Evolutionary conservation across 106 monocot genomes (phyloP), one percentile per base, ranked within the genome.

Genomic region (Alisma plantagoaquatica): DNA sequence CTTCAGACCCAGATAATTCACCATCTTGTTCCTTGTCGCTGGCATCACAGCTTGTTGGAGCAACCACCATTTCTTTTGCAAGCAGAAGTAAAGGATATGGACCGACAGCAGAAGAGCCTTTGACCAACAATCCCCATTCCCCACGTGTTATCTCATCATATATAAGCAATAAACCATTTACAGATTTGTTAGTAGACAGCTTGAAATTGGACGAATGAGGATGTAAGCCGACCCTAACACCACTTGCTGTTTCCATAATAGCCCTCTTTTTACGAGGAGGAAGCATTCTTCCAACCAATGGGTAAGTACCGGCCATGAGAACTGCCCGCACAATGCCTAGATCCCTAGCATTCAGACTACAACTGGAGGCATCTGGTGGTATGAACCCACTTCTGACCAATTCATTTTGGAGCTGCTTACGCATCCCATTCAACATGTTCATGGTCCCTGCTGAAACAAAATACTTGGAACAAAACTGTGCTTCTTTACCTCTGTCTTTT

Each of bases 101-200:
- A 4, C 85, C 69, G 56, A 79, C 85, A 25, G 90, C 32, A 33
- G 98, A 82, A 54, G 61, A 71, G 33, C 73, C 76, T 62, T 65
- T 90, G 25, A 98, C 79, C 55, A 67, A 86, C 75, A 90, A 70
- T 16, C 79, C 78, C 2, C 78, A 70, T 58, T 98, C 98, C 2
- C 78, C 78, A 52, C 82, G 81, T 2, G 79, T 90, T 60, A 98
- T 82, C 74, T 98, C 90, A 79, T 98, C 98, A 64, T 82, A 98
- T 41, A 78, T 76, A 20, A 90, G 54, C 46, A 90, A 53, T 29
- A 71, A 68, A 15, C 47, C 60, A 12, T 56, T 70, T 19, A 46
- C 48, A 59, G 73, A 50, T 60, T 70, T 94, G 28, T 33, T 61
- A 17, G 70, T 81, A 14, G 74, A 66, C 4, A 79, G 54, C 4